Conservation (phyloP, 345 rosid species). For the Eucalyptus globulus region DNA sequence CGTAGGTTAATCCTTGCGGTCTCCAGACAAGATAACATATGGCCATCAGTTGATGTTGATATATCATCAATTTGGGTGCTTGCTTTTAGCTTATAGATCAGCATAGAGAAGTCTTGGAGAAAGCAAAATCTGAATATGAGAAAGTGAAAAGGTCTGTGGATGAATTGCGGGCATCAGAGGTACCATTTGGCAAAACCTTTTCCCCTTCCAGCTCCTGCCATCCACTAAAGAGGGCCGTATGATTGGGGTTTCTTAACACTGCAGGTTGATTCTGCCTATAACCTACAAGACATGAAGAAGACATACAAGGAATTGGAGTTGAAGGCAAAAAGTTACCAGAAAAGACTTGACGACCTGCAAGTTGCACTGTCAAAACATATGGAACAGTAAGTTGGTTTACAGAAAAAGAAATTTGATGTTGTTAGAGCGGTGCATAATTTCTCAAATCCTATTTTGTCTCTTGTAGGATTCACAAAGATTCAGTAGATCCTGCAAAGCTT, state of each 20-base stretch:
- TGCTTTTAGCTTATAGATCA: slow-evolving; percentile 58
- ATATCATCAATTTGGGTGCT: background rate
- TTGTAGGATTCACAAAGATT: slow-evolving; percentile 84
- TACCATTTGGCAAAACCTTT: slow-evolving; percentile 4
- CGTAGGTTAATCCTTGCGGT: background rate
- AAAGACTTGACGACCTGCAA: slow-evolving; percentile 72
- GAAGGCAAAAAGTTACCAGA: slow-evolving; percentile 75
- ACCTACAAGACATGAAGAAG: slow-evolving; percentile 74
- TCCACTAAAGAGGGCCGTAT: background rate
- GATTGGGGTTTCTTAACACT: background rate
- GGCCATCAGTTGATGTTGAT: background rate
- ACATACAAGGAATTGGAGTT: slow-evolving; percentile 58
- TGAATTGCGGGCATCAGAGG: slow-evolving; percentile 84
- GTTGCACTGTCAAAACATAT: slow-evolving; percentile 52
- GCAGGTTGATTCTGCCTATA: slow-evolving; percentile 84
- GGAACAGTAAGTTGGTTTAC: slow-evolving; percentile 62
- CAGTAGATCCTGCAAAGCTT: slow-evolving; percentile 84
- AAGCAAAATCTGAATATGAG: slow-evolving; percentile 58
- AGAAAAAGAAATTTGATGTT: background rate
- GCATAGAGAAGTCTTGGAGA: slow-evolving; percentile 55
- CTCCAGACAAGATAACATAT: background rate
- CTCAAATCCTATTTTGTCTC: background rate
- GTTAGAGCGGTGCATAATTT: background rate
- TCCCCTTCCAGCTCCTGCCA: background rate
- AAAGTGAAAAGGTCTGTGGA: slow-evolving; percentile 63